Base-by-base conservation (phyloP, 768 basidiomycete species). In the Pulveroboletus sp. region DNA sequence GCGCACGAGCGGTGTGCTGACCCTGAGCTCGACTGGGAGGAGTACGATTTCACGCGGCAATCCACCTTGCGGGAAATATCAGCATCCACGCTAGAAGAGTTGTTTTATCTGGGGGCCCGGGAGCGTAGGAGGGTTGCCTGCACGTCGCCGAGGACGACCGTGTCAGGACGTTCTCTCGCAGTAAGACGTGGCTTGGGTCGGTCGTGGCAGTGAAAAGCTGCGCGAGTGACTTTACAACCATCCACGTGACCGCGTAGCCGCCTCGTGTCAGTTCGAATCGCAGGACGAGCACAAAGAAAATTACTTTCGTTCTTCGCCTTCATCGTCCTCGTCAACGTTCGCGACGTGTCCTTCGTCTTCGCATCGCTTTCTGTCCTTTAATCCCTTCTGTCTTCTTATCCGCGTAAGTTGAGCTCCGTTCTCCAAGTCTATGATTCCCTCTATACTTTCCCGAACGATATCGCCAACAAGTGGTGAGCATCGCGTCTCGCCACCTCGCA, bases 221-320 rank as follows among this genome's bases (percentile, higher is more conserved):
- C 32, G 12, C 12, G 12, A 14, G 6, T 33, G 32, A 33, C 14
- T 36, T 66, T 58, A 59, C 56, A 58, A 63, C 61, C 48, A 31
- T 28, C 18, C 66, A 67, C 66, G 66, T 67, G 66, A 67, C 43
- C 68, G 61, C 66, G 66, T 61, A 47, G 59, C 47, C 55, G 68
- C 66, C 66, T 67, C 66, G 66, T 67, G 66, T 67, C 55, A 32
- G 66, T 68, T 68, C 68, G 58, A 63, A 48, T 55, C 35, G 46
- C 30, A 43, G 43, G 15, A 37, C 44, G 38, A 39, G 26, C 50
- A 65, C 57, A 63, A 69, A 68, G 68, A 59, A 57, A 57, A 37
- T 62, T 49, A 28, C 37, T 47, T 47, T 56, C 14, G 55, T 55
- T 56, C 47, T 50, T 50, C 28, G 41, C 49, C 7, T 43, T 47